A percentile compares a stretch with the other conserved stretches of the same genome.
Conservation (phyloP, 2,329 filamentous ascomycete species). For the Fusarium subtropicale region DNA sequence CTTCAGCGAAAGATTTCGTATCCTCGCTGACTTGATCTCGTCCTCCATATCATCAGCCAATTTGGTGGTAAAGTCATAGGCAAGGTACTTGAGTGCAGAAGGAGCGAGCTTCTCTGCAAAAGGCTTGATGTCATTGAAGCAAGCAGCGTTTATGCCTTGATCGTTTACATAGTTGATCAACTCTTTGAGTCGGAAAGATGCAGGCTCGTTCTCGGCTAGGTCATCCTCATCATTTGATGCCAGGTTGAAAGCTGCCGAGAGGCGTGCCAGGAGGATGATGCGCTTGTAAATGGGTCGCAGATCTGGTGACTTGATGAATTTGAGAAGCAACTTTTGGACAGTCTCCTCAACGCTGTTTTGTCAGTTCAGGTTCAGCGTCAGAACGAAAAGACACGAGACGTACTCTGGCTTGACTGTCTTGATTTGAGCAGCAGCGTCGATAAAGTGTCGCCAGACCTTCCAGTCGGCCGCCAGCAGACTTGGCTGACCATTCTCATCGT, state of each 20-base stretch:
- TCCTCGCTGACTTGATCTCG: conserved; percentile 40
- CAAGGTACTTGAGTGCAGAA: conserved; percentile 55
- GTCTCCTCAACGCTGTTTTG: conserved; percentile 43
- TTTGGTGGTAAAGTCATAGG: conserved; percentile 52
- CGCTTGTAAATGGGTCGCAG: conserved; percentile 56
- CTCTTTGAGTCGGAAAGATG: conserved; percentile 50
- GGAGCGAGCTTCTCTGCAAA: conserved; percentile 58
- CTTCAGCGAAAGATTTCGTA: conserved; percentile 55
- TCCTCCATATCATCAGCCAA: conserved; percentile 48
- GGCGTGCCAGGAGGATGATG: conserved; percentile 54
- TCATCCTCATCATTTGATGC: conserved; percentile 48
- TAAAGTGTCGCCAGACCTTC: conserved; percentile 55
- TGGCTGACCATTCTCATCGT: conserved; percentile 53
- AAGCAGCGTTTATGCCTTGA: conserved; percentile 53
- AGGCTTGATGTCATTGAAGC: conserved; percentile 61
- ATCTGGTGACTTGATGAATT: conserved; percentile 46
- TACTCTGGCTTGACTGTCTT: conserved; percentile 52
- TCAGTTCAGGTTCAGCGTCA: conserved; percentile 12
- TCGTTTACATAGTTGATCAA: conserved; percentile 54
- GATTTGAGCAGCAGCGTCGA: conserved; percentile 53
- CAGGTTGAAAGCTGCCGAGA: conserved; percentile 54
- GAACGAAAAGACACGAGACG: neutral
- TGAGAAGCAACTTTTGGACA: conserved; percentile 50
- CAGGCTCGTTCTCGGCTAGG: conserved; percentile 42
- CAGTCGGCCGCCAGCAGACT: conserved; percentile 61